phyloP scores from a whole-genome alignment of 768 basidiomycete genomes.

The Leucocoprinus leucothites region DNA sequence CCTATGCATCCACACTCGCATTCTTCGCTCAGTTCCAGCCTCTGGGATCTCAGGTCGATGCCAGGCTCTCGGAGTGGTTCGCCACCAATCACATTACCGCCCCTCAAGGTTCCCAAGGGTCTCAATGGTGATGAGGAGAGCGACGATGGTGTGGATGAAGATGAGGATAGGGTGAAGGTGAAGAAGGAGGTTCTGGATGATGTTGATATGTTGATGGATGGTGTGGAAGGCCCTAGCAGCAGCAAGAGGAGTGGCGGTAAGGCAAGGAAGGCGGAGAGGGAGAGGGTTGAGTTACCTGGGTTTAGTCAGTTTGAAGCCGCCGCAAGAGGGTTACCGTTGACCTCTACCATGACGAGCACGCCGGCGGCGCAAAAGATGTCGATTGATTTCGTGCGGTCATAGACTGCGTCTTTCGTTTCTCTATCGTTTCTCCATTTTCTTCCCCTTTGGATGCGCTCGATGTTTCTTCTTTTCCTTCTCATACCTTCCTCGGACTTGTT shows the following conservation, averaged over 20 bases:
- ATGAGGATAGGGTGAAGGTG: conserved; percentile 9
- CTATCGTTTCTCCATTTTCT: not conserved
- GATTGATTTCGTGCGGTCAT: conserved; percentile 16
- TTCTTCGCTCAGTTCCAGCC: conserved; percentile 9
- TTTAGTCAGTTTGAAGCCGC: conserved; percentile 67
- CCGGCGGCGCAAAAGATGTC: conserved; percentile 18
- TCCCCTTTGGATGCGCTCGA: conserved; percentile 1
- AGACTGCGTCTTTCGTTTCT: not conserved
- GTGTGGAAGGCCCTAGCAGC: too few relatives aligned
- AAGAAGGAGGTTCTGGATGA: conserved; percentile 13
- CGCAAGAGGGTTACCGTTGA: conserved; percentile 19
- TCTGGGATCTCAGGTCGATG: conserved; percentile 27
- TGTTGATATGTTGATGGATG: conserved; percentile 7
- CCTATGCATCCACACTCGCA: conserved; percentile 15
- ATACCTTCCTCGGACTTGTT: not conserved
- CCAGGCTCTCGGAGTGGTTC: conserved; percentile 63
- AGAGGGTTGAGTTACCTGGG: conserved; percentile 53
- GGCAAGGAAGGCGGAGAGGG: conserved; percentile 15
- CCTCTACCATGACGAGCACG: not conserved
- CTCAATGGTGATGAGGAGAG: conserved; percentile 18
- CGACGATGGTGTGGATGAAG: conserved; percentile 12
- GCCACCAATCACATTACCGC: conserved; percentile 72
- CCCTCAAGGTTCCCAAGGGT: conserved; percentile 45
- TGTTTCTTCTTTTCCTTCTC: too few relatives aligned
- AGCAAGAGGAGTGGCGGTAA: conserved; percentile 5